These are phyloP conservation scores for Huntiella abstrusa DNA, from an alignment of 2,329 filamentous ascomycete genomes.

Conservation along the genomic window DNA sequence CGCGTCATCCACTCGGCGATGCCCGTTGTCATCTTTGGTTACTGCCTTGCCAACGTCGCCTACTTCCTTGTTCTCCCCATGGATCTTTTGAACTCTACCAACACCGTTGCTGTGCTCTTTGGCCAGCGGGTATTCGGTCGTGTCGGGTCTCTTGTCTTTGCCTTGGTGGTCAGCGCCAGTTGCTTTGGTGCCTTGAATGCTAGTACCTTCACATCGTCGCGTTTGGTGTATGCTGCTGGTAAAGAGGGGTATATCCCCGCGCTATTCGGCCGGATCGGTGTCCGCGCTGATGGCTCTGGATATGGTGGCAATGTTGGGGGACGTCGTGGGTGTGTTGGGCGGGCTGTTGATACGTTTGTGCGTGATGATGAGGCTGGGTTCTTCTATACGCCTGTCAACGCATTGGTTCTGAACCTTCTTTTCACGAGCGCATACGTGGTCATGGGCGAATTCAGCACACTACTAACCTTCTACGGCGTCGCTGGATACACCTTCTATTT, in stretches of 20 bases:
- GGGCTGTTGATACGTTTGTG: slow-evolving; percentile 39
- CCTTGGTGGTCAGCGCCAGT: slow-evolving; percentile 72
- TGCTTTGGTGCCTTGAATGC: slow-evolving; percentile 94
- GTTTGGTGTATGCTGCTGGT: slow-evolving; percentile 81
- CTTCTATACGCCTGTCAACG: slow-evolving; percentile 87
- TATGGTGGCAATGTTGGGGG: no score
- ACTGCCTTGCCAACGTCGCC: slow-evolving; percentile 75
- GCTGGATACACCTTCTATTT: slow-evolving; percentile 98
- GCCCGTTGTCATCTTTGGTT: slow-evolving; percentile 78
- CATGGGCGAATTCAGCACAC: slow-evolving; percentile 75
- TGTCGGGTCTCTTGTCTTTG: slow-evolving; percentile 63
- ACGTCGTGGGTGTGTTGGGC: slow-evolving; percentile 36
- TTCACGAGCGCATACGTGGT: slow-evolving; percentile 62
- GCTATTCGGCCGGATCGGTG: slow-evolving; percentile 66
- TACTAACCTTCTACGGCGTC: slow-evolving; percentile 94
- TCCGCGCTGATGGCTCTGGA: slow-evolving; percentile 26
- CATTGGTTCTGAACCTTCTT: slow-evolving; percentile 60
- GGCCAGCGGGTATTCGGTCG: slow-evolving; percentile 78
- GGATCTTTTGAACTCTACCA: slow-evolving; percentile 62
- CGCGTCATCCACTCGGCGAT: slow-evolving; percentile 93
- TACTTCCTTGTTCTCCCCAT: slow-evolving; percentile 89
- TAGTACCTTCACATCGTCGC: slow-evolving; percentile 79
- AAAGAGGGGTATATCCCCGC: slow-evolving; percentile 86
- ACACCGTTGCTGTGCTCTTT: slow-evolving; percentile 92
- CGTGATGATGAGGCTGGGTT: slow-evolving; percentile 64